A percentile compares a stretch with the other conserved stretches of the same genome.
Conservation (phyloP, 495 filamentous ascomycete genomes). For the Cryomyces antarcticus region DNA sequence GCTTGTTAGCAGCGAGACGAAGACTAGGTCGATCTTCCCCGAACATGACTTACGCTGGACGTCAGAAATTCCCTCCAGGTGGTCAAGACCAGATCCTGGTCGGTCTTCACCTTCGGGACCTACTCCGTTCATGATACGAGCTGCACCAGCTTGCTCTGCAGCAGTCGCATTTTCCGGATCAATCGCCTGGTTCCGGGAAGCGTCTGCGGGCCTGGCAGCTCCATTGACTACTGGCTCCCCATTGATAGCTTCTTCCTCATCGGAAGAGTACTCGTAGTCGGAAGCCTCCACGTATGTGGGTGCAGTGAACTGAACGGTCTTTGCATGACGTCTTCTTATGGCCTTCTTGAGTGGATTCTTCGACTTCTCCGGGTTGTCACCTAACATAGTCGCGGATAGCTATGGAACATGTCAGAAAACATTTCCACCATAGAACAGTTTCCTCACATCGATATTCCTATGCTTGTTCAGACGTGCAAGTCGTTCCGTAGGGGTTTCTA, state of each 20-base stretch:
- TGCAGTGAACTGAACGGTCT: slow-evolving; percentile 71
- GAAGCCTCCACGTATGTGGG: slow-evolving; percentile 83
- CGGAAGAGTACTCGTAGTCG: slow-evolving; percentile 70
- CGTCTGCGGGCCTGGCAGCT: slow-evolving; percentile 1
- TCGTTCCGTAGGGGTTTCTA: slow-evolving; percentile 92
- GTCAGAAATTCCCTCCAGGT: no score
- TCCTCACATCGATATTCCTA: slow-evolving; percentile 79
- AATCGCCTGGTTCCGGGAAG: slow-evolving; percentile 18
- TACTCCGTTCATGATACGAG: slow-evolving; percentile 3
- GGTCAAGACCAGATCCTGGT: no score
- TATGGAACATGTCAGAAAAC: slow-evolving; percentile 14
- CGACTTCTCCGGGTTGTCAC: slow-evolving; percentile 72
- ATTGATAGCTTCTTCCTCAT: slow-evolving; percentile 45
- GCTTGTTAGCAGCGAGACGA: no score
- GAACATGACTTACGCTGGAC: no score
- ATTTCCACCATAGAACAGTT: background rate
- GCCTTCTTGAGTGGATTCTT: slow-evolving; percentile 80
- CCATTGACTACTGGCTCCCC: slow-evolving; percentile 27
- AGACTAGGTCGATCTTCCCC: no score
- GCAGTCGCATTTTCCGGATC: slow-evolving; percentile 5
- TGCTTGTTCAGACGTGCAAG: slow-evolving; percentile 92
- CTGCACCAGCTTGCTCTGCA: slow-evolving; percentile 10
- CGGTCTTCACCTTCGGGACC: background rate
- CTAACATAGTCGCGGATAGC: slow-evolving; percentile 86
- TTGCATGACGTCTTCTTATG: slow-evolving; percentile 68